Conservation (phyloP, 2,329 filamentous ascomycete genomes). For the Xylaria sp. region DNA sequence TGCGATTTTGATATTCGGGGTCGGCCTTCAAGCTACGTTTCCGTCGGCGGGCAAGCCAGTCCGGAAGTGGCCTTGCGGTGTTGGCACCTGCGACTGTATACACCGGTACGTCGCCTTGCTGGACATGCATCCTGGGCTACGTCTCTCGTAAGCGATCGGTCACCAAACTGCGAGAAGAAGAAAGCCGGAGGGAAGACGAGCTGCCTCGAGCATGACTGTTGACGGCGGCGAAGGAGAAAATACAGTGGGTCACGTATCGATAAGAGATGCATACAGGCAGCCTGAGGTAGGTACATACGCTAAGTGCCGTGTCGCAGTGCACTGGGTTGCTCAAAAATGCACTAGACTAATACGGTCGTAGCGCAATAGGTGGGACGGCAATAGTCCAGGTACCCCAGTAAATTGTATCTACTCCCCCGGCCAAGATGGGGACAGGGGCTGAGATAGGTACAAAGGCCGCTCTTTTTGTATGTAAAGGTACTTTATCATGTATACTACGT, state of each 20-base stretch:
- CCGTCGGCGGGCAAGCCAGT: conserved; percentile 87
- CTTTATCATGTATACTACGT: background rate
- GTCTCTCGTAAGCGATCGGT: conserved; percentile 1
- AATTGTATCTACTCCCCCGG: background rate
- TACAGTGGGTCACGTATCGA: conserved; percentile 25
- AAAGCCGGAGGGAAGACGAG: background rate
- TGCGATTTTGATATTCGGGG: conserved; percentile 87
- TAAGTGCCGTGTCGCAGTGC: too few species aligned
- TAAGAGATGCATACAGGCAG: background rate
- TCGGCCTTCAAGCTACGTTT: conserved; percentile 94
- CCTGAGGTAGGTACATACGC: background rate
- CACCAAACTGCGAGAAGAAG: conserved; percentile 1
- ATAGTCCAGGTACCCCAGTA: conserved; percentile 9
- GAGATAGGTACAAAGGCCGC: too few species aligned
- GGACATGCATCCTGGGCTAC: conserved; percentile 71
- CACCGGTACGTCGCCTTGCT: conserved; percentile 82
- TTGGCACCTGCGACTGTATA: conserved; percentile 95
- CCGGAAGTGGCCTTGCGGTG: conserved; percentile 84
- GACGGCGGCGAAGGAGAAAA: conserved; percentile 20
- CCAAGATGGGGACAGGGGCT: too few species aligned
- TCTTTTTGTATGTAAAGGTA: too few species aligned
- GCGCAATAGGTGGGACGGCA: background rate
- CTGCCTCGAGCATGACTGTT: background rate
- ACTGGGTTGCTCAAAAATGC: too few species aligned
- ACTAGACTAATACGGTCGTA: background rate